phyloP scores from a whole-genome alignment of 2,329 filamentous ascomycete species.

The Penicillium sp. region DNA sequence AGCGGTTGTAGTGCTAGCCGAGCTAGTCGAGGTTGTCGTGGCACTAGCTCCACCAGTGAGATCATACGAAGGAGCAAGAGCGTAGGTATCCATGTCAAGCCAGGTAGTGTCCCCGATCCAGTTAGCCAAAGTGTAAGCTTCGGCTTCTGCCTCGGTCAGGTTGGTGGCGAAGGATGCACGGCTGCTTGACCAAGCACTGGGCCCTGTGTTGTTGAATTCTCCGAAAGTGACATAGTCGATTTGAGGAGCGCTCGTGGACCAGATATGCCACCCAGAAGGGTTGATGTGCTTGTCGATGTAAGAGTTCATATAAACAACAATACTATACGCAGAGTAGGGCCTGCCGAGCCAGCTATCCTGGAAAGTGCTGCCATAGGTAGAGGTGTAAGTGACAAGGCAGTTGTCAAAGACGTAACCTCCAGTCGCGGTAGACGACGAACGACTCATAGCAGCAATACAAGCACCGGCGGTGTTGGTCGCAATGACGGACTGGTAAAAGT shows the following conservation, averaged over 20 bases:
- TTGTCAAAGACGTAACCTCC: constrained; percentile 11
- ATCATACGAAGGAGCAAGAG: constrained; percentile 36
- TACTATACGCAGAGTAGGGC: constrained; percentile 27
- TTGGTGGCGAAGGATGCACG: constrained; percentile 39
- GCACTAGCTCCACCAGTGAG: constrained; percentile 11
- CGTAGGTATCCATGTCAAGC: constrained; percentile 44
- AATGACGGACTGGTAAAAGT: constrained; percentile 41
- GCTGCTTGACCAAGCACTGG: constrained; percentile 31
- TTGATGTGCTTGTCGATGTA: constrained; percentile 37
- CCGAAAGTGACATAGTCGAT: constrained; percentile 38
- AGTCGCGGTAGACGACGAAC: constrained; percentile 6
- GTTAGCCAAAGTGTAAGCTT: constrained; percentile 35
- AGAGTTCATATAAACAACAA: constrained; percentile 37
- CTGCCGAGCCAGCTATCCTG: constrained; percentile 24
- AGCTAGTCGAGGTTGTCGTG: too few relatives aligned
- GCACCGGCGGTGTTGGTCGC: constrained; percentile 19
- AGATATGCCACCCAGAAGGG: constrained; percentile 31
- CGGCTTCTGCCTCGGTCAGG: constrained; percentile 34
- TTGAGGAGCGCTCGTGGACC: constrained; percentile 33
- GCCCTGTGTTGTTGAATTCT: constrained; percentile 34
- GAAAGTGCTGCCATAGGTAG: constrained; percentile 12
- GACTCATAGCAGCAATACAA: constrained; percentile 13
- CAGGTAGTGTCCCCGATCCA: constrained; percentile 44
- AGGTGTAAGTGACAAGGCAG: constrained; percentile 8
- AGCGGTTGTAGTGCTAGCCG: too few relatives aligned